Percentiles rank a stretch among this genome's conserved stretches.
These are phyloP conservation scores for Jatropha podagrica DNA, from an alignment of 441 rosid species.

Conservation along the genomic window DNA sequence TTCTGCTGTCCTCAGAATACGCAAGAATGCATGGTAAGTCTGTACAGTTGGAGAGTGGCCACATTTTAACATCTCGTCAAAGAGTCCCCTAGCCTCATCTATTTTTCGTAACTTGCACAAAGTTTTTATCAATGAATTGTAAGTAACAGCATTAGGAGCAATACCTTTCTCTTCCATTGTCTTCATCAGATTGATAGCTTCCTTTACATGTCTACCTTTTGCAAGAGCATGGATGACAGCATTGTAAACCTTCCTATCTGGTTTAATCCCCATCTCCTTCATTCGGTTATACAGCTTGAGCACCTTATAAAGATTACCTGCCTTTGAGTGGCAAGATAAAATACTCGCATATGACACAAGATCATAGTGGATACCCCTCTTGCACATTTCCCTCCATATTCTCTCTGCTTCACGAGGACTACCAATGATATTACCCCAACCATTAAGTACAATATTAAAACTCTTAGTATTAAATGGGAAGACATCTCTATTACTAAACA, in stretches of 20 bases:
- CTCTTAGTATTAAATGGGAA: conserved; percentile 75
- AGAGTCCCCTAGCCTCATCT: conserved; percentile 56
- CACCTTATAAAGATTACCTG: conserved; percentile 62
- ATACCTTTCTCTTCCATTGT: conserved; percentile 77
- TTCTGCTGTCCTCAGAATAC: conserved; percentile 53
- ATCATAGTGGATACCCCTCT: conserved; percentile 56
- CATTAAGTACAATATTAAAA: conserved; percentile 79
- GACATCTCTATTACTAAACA: conserved; percentile 64
- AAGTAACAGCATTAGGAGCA: conserved; percentile 64
- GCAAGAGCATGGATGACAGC: conserved; percentile 85
- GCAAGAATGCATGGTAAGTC: conserved; percentile 82
- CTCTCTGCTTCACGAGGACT: conserved; percentile 77
- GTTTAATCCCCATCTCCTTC: conserved; percentile 59
- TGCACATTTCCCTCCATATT: conserved; percentile 83
- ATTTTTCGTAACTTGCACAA: conserved; percentile 63
- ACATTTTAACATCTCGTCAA: conserved; percentile 67
- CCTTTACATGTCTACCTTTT: conserved; percentile 60
- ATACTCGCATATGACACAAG: conserved; percentile 70
- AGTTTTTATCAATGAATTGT: conserved; percentile 81
- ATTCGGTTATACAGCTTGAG: conserved; percentile 62
- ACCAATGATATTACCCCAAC: conserved; percentile 86
- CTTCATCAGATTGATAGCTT: conserved; percentile 62
- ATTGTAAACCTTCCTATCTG: conserved; percentile 84
- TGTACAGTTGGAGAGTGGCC: conserved; percentile 56
- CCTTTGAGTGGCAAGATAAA: conserved; percentile 82